These are phyloP conservation scores for Camillea tinctor DNA, from an alignment of 2,329 filamentous ascomycete genomes.

Conservation along the genomic window DNA sequence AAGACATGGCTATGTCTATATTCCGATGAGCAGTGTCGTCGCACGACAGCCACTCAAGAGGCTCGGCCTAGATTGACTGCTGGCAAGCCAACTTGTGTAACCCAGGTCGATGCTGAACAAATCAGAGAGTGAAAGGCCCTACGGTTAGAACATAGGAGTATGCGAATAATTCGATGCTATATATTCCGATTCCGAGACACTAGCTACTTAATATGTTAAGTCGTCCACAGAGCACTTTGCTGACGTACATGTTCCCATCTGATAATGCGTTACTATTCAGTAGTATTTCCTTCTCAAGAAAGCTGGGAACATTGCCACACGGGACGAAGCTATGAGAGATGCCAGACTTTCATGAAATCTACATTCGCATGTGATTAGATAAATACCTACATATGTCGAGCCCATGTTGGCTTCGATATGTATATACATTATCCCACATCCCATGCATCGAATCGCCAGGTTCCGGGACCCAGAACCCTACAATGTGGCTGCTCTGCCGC, in stretches of 20 bases:
- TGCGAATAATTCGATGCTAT: not conserved
- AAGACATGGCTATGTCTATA: not conserved
- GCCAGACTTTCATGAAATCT: not conserved
- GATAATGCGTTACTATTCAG: not conserved
- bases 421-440: not conserved
- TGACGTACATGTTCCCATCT: not conserved
- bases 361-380: not conserved
- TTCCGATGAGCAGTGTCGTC: not conserved
- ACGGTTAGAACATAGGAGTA: not conserved
- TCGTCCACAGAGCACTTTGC: not conserved
- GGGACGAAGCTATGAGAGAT: not conserved
- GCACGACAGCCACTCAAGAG: not conserved
- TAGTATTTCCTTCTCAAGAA: not conserved
- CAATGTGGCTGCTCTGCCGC: not conserved
- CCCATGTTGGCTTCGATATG: not conserved
- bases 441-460: not conserved
- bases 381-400: not conserved
- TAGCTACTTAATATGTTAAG: not conserved
- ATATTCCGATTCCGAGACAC: not conserved
- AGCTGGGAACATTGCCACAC: not conserved
- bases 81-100: not conserved
- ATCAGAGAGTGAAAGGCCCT: no score
- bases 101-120: no score
- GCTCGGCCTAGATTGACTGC: not conserved
- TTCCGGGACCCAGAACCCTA: not conserved